phyloP scores from a whole-genome alignment of 2,329 filamentous ascomycete genomes.

The Fusarium miscanthi region DNA sequence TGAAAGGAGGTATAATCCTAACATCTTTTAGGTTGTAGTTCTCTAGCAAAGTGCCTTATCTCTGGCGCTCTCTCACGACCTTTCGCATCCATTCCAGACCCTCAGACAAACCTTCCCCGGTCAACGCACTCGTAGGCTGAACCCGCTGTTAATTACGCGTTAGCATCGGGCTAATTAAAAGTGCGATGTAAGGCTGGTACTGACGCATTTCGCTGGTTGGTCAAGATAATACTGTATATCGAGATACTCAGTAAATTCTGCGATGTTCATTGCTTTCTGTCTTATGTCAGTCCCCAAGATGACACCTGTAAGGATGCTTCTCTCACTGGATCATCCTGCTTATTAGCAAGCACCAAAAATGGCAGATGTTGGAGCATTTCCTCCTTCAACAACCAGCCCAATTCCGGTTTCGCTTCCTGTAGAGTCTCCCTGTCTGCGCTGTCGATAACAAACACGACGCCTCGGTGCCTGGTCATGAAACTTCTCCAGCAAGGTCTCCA shows the following conservation, averaged over 20 bases:
- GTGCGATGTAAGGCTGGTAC: not conserved
- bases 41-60: not conserved
- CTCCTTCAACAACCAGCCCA: not conserved
- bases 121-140: not conserved
- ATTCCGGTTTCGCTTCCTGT: not conserved
- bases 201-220: not conserved
- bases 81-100: not conserved
- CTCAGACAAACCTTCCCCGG: not conserved
- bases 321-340: conserved; percentile 11
- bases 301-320: not conserved
- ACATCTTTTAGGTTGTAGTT: too few species aligned
- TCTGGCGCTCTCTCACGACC: not conserved
- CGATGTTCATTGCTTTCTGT: not conserved
- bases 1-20: too few species aligned
- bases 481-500: conserved; percentile 5
- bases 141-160: not conserved
- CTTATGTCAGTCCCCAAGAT: not conserved
- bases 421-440: not conserved
- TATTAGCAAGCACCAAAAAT: conserved; percentile 12
- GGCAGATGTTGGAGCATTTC: not conserved
- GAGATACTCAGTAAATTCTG: not conserved
- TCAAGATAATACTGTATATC: not conserved
- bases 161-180: rapidly evolving
- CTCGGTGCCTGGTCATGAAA: not conserved
- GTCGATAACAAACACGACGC: conserved; percentile 9